Base-by-base conservation (phyloP, 179 eudicot species). In the Kewa caespitosa region DNA sequence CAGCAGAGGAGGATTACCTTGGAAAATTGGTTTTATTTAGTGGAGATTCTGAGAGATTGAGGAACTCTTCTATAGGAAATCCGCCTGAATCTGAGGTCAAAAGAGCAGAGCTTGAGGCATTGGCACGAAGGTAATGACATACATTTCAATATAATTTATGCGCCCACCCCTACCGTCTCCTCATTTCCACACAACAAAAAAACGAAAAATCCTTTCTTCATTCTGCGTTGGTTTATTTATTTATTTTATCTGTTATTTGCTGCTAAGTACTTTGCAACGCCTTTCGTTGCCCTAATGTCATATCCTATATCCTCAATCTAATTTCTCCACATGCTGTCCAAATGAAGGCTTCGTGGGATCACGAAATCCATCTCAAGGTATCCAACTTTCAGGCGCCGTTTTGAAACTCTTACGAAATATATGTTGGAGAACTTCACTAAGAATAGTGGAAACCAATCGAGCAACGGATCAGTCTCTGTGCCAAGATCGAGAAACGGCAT, bases 331-430 rank as follows among this genome's bases (percentile, higher is more conserved):
- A 36, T 38, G 27, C 30, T 41, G 67, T 60, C 46, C 20, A 42
- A n/a, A 7, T 73, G 78, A 74, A 94, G 98, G 79, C 89, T 95
- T 71, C 94, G 88, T 59, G 99, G 97, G 36, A 95, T 95, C 77
- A 95, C 87, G 9, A 89, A 85, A 78, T 91, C 95, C 8, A 87
- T 95, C 64, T 88, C 97, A 22, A 92, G 97, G 81, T 95, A 85
- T 79, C 99, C 97, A 46, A 92, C 97, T 52, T 90, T 81, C 37
- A 89, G 90, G 73, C 90, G 99, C 20, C 99, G 97, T 30, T 87
- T 92, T 85, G 94, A 86, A 75, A 60, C 54, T 38, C 88, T 91
- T n/a, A 70, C 83, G 17, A 89, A 83, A 83, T 41, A 55, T 38
- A 81, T 94, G 67, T 75, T 87, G 31, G 95, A 90, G 38, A 84